Evolutionary conservation across 129 eudicot species (phyloP), one percentile per base, ranked within the genome.

Genomic region (Tagetes patula): DNA sequence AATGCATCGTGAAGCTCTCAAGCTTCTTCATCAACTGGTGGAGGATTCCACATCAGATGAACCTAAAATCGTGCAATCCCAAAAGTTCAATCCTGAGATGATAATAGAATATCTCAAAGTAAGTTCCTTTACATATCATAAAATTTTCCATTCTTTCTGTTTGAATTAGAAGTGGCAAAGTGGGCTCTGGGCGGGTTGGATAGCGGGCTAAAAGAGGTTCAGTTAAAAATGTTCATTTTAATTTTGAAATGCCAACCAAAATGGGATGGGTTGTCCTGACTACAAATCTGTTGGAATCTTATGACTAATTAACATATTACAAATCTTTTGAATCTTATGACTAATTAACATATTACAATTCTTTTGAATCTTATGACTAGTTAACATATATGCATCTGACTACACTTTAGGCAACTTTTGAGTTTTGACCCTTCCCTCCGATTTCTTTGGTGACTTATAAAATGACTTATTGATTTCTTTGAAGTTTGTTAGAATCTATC

Each of bases 61-160:
- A 62, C 83, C 92, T 27, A 90, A 85, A 65, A 52, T 72, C 74
- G 82, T 69, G 53, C 86, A 79, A 58, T 58, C 65, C 38, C 85
- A 82, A 71, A 90, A 88, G 69, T 95, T 95, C 80, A 90, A 86
- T 71, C 96, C 96, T 56, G 94, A 90, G 54, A 90, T 83, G 94
- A 88, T 95, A 46, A 85, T 95, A 72, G 95, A 95, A 12, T 91
- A 95, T 85, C 94, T 95, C 36, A 88, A 85, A 86, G 99, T 95
- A 81, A 81, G 85, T 69, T 55, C 45, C 45, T 77, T 20, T 58
- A 47, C 3, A 42, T 52, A 52, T 9, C 31, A 43, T 14, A 67
- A 40, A 52, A 67, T 32, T 79, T 49, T 36, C 47, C 50, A 38
- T 37, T n/a, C 6, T 52, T 41, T 40, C 53, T 12, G 33, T 64